Evolutionary conservation across 495 filamentous ascomycete genomes (phyloP).

Genomic region (Lophium mytilinum): DNA sequence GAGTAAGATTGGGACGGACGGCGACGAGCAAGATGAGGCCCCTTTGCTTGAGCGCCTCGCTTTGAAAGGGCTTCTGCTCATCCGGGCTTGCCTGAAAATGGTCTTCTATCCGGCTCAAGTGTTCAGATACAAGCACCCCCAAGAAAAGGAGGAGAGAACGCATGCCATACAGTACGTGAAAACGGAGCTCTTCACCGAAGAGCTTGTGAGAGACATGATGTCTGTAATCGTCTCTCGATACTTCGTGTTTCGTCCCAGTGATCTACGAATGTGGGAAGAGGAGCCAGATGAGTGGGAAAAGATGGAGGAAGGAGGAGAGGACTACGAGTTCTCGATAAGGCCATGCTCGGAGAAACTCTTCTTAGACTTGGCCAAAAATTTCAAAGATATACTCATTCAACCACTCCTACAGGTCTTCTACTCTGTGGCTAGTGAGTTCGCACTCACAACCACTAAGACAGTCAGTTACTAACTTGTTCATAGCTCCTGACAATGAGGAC

Average conservation of each 20-base stretch:
- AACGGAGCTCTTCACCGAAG: slow-evolving; percentile 60
- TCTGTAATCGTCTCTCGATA: slow-evolving; percentile 77
- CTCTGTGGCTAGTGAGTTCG: slow-evolving; percentile 53
- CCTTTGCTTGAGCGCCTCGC: slow-evolving; percentile 65
- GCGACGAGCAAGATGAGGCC: slow-evolving; percentile 42
- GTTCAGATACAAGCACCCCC: slow-evolving; percentile 67
- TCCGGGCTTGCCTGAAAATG: slow-evolving; percentile 78
- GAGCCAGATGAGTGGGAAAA: slow-evolving; percentile 91
- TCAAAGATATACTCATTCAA: slow-evolving; percentile 65
- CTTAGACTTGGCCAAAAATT: slow-evolving; percentile 80
- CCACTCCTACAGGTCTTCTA: slow-evolving; percentile 74
- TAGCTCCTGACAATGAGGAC: slow-evolving; percentile 52
- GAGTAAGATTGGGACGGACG: slow-evolving; percentile 41
- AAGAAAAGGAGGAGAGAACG: slow-evolving; percentile 62
- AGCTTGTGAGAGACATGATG: slow-evolving; percentile 69
- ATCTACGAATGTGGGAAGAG: slow-evolving; percentile 84
- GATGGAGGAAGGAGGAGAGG: slow-evolving; percentile 67
- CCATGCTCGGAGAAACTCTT: slow-evolving; percentile 91
- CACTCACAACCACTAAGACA: neutral
- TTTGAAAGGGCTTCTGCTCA: slow-evolving; percentile 69
- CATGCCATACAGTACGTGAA: slow-evolving; percentile 57
- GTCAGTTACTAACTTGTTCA: neutral
- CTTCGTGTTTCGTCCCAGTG: slow-evolving; percentile 76
- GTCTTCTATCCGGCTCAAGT: slow-evolving; percentile 69
- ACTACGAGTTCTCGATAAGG: slow-evolving; percentile 81